Base-by-base conservation (phyloP, 768 basidiomycete genomes). In the Amanita exitialis region DNA sequence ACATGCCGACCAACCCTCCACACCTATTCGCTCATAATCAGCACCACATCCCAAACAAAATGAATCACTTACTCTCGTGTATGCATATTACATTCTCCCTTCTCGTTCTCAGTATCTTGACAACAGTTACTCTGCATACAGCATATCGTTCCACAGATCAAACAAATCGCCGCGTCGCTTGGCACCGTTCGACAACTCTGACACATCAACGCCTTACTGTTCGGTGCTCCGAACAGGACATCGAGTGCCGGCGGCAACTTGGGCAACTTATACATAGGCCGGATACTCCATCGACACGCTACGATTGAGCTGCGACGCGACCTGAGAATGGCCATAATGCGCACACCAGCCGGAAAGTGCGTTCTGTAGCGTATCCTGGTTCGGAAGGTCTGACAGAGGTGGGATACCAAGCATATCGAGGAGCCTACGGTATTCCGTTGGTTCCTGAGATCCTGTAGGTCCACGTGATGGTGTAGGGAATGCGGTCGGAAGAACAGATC, bases 101-200 rank as follows among this genome's bases (percentile, higher is more conserved):
- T 70, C 13, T 75, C 71, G 38, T 82, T 79, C 25, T 81, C 75
- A 46, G 65, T 58, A 55, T 92, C 91, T 56, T 74, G 71, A 63
- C 96, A 99, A 61, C 96, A 99, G 55, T 93, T 84, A 57, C 90
- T 90, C 62, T 91, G 86, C 71, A 94, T 77, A 61, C 96, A 98
- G 8, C 87, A 80, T 12, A 85, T 82, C 44, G 80, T 71, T 0
- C 96, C 96, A 57, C 96, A 99, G 46, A 93, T 73, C 54, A 97
- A 64, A 64, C 96, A 99, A 2, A 99, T 81, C 0, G 93, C 96
- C 16, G 90, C 90, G 57, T 90, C 90, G 8, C 72, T 68, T 0
- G 94, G 92, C 16, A 87, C 79, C 0, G 81, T 88, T 34, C 78
- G 73, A 65, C 96, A 99, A 32, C 79, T 75, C 16, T 65, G 66